Percentiles rank a stretch among this genome's conserved stretches.
Conservation (phyloP, 371 early-diverging fungal species). For the Mucor indicus region DNA sequence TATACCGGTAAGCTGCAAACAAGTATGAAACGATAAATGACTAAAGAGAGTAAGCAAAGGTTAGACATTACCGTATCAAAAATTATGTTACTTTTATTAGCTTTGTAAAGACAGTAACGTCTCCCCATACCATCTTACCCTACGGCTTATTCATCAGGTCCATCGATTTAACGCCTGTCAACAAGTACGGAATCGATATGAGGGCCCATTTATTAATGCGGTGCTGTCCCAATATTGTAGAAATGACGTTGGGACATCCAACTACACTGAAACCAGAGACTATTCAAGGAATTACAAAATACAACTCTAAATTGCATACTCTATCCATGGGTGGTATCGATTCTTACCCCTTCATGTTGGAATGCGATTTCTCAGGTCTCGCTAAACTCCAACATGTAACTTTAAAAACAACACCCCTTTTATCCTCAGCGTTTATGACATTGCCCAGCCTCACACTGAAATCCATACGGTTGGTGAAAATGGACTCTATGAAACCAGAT, state of each 20-base stretch:
- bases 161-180: conserved; percentile 4
- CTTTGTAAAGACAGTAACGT: conserved; percentile 12
- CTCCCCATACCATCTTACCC: background rate
- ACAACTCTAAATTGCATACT: conserved; percentile 8
- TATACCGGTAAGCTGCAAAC: conserved; percentile 5
- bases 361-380: conserved; percentile 12
- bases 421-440: conserved; percentile 5
- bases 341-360: conserved; percentile 12
- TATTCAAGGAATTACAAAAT: conserved; percentile 8
- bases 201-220: conserved; percentile 5
- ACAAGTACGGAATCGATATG: conserved; percentile 13
- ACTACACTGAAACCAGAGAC: conserved; percentile 8
- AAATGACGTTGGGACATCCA: conserved; percentile 13
- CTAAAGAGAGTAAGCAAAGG: too few relatives aligned
- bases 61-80: conserved; percentile 11
- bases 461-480: conserved; percentile 2
- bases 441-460: background rate
- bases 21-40: background rate
- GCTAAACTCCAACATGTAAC: conserved; percentile 2
- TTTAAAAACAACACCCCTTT: conserved; percentile 8
- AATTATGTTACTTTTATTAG: conserved; percentile 7
- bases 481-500: conserved; percentile 7
- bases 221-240: conserved; percentile 11
- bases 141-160: background rate
- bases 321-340: conserved; percentile 14